Base-by-base conservation (phyloP, 805 yeast genomes). In the Yarrowia keelungensis region DNA sequence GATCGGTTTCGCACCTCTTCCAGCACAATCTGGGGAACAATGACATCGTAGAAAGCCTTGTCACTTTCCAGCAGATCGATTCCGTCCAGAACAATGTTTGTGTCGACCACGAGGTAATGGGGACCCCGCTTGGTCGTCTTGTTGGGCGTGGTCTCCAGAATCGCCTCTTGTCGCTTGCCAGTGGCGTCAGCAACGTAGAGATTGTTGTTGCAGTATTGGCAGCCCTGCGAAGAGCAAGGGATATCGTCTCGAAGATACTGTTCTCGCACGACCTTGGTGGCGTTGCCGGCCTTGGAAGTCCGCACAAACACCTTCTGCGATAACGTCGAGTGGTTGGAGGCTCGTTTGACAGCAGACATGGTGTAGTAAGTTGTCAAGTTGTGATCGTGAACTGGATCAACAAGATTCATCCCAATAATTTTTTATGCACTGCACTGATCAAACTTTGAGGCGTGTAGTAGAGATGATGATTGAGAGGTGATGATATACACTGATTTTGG, bases 231-330 rank as follows among this genome's bases (percentile, higher is more conserved):
- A 67, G 89, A 87, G 78, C 99, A 95, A 19, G 98, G 97, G 64
- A 95, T 92, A 78, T 95, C 99, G 67, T 86, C 86, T 77, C 99
- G 85, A 69, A 95, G 81, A 76, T 95, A 95, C 78, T 94, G 99
- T 76, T 95, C 99, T 72, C 98, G 84, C 10, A 94, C 97, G 36
- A 95, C 85, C 77, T 95, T 94, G 43, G 92, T 84, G 5, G 98
- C 97, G 54, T 89, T 88, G 10, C 98, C 98, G 71, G 89, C 87
- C 74, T 95, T 84, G 35, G 79, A 73, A 1, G 97, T 91, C 74
- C 97, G 82, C 69, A 95, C 97, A 80, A 90, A 94, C 15, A 95
- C 97, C 78, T 94, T 94, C 67, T 75, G 76, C 22, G 79, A 73
- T 9, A 76, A 19, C 45, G 54, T 62, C 46, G 67, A 36, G 26